Conservation (phyloP, 176 grass and related monocot genomes). For the Olyra latifolia region DNA sequence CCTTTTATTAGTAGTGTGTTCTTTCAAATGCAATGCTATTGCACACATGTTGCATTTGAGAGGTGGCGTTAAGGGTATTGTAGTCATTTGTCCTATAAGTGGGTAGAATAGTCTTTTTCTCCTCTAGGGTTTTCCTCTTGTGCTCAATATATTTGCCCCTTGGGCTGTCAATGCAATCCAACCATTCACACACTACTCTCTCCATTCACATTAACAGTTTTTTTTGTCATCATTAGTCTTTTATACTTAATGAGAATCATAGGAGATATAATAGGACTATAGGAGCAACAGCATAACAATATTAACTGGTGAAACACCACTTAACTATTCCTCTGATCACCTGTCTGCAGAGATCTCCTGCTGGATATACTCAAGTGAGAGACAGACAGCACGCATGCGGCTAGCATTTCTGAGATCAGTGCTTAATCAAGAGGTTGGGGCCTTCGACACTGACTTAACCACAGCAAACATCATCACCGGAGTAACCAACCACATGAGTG, state of each 20-base stretch:
- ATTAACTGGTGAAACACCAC: not conserved
- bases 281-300: not conserved
- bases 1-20: too few relatives aligned
- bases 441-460: conserved; percentile 53
- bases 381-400: conserved; percentile 45
- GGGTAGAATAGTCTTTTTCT: too few relatives aligned
- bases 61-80: too few relatives aligned
- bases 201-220: too few relatives aligned
- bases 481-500: conserved; percentile 46
- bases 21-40: too few relatives aligned
- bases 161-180: too few relatives aligned
- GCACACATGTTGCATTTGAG: too few relatives aligned
- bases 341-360: conserved; percentile 44
- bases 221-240: not conserved
- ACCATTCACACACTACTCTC: too few relatives aligned
- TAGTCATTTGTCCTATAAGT: too few relatives aligned
- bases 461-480: conserved; percentile 45
- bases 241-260: conserved; percentile 12
- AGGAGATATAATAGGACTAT: conserved; percentile 3
- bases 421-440: conserved; percentile 54
- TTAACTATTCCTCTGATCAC: conserved; percentile 15
- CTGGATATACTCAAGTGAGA: conserved; percentile 56
- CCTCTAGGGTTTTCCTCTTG: too few relatives aligned
- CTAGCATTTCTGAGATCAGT: conserved; percentile 44
- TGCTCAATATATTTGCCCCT: too few relatives aligned